Evolutionary conservation across 345 rosid species (phyloP).

Genomic region (Garcia nutans): DNA sequence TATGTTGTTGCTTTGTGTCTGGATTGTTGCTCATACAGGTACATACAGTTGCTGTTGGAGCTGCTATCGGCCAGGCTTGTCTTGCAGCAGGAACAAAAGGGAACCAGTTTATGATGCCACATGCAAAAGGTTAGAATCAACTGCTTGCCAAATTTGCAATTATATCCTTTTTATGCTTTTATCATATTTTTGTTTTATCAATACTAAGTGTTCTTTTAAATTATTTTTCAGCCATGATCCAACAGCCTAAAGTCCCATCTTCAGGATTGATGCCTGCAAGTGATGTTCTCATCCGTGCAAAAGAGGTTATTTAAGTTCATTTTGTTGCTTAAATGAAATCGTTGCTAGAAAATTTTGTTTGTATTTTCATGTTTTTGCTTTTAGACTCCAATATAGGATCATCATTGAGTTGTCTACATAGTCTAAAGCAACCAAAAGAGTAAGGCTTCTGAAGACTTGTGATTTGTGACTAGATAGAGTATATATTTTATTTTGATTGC

Average conservation of each 20-base stretch:
- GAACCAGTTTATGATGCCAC: conserved; percentile 83
- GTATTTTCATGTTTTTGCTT: neutral
- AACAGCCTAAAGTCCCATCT: conserved; percentile 82
- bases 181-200: neutral
- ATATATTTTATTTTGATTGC: neutral
- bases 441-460: neutral
- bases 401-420: neutral
- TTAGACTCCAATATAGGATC: neutral
- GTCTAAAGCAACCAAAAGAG: neutral
- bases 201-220: conserved; percentile 13
- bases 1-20: neutral
- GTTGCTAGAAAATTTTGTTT: neutral
- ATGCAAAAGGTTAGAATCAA: conserved; percentile 63
- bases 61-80: conserved; percentile 81
- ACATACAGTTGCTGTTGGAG: conserved; percentile 73
- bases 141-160: conserved; percentile 3
- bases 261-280: conserved; percentile 85
- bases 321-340: neutral
- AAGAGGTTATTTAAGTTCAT: conserved; percentile 55
- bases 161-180: conserved; percentile 1
- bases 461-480: neutral
- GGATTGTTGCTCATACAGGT: conserved; percentile 43
- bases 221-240: conserved; percentile 68
- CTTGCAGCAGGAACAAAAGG: conserved; percentile 84
- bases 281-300: conserved; percentile 79